Evolutionary conservation across 164 flowering plant species (phyloP).

Genomic region (Nymphaea thermarum): DNA sequence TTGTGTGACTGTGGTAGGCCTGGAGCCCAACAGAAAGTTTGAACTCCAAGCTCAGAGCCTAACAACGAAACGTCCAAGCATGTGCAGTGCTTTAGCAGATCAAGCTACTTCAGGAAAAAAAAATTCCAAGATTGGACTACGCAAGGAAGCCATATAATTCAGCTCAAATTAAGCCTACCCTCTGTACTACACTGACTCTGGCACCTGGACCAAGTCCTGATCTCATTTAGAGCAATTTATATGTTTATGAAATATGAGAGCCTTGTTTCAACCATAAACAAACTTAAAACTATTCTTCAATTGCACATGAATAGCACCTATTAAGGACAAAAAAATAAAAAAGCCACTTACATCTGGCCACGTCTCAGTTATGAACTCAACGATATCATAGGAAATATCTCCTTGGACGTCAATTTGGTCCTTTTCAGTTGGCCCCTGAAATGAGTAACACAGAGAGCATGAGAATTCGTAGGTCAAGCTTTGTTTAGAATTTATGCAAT

Average conservation of each 20-base stretch:
- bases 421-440: conserved; percentile 92
- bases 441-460: conserved; percentile 5
- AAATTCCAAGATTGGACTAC: too few species aligned
- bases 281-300: not conserved
- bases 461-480: not conserved
- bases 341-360: conserved; percentile 75
- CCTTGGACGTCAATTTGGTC: conserved; percentile 99
- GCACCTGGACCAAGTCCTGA: too few species aligned
- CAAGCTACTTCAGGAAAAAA: too few species aligned
- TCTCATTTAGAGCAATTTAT: too few species aligned
- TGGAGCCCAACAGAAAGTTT: too few species aligned
- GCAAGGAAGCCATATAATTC: too few species aligned
- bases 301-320: not conserved
- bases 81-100: too few species aligned
- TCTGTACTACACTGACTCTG: too few species aligned
- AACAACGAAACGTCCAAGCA: too few species aligned
- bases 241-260: not conserved
- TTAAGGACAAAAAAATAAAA: not conserved
- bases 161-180: too few species aligned
- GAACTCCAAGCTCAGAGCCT: too few species aligned
- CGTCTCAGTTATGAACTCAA: conserved; percentile 83
- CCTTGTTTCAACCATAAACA: not conserved
- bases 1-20: too few species aligned
- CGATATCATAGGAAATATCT: conserved; percentile 77
- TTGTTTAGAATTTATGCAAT: not conserved